Evolutionary conservation across 257 asterid species (phyloP).

Genomic region (Plectranthus barbatus): DNA sequence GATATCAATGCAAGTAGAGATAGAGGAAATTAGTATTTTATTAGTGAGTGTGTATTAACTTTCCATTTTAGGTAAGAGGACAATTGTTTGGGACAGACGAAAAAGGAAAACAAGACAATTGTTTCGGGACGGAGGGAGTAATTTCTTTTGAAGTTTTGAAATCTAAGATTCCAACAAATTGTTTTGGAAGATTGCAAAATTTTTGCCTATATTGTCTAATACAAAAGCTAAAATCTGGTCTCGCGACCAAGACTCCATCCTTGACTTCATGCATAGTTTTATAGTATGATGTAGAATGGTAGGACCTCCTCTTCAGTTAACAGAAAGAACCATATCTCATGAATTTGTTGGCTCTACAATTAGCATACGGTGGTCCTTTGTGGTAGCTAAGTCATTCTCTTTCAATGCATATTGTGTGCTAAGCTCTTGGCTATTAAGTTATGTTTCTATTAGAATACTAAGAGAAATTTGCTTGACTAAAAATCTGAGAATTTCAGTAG

Average conservation of each 20-base stretch:
- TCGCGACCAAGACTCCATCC: neutral
- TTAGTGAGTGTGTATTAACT: no score
- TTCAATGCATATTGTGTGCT: neutral
- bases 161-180: no score
- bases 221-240: neutral
- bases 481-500: neutral
- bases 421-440: neutral
- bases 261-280: neutral
- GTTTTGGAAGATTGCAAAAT: neutral
- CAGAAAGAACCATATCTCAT: neutral
- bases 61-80: no score
- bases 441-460: neutral
- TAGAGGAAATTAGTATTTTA: no score
- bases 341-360: neutral
- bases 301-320: neutral
- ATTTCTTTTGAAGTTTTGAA: no score
- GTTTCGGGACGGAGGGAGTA: no score
- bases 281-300: neutral
- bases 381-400: neutral
- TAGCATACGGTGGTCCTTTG: neutral
- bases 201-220: neutral
- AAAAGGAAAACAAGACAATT: no score
- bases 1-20: no score
- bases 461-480: neutral
- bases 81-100: no score